These are phyloP conservation scores for Pilobolus umbonatus DNA, from an alignment of 192 early-diverging fungal species.

Conservation along the genomic window DNA sequence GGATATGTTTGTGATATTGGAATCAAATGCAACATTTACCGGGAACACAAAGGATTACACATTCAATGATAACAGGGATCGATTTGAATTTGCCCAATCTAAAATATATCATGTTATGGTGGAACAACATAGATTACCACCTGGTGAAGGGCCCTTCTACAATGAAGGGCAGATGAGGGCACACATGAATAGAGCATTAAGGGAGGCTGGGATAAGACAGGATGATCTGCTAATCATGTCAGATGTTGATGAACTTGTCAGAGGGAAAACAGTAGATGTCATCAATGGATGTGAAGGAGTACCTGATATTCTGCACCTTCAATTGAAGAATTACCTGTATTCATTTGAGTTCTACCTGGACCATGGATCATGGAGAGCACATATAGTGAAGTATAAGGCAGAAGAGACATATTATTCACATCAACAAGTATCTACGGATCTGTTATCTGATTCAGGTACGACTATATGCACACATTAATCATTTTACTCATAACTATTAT, in stretches of 20 bases:
- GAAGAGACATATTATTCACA: constrained; percentile 30
- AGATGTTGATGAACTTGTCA: constrained; percentile 60
- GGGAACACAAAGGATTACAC: constrained; percentile 43
- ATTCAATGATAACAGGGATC: constrained; percentile 39
- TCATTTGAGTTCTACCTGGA: constrained; percentile 56
- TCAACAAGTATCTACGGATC: constrained; percentile 23
- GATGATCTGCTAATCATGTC: constrained; percentile 49
- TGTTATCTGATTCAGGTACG: constrained; percentile 54
- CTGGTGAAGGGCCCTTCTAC: constrained; percentile 40
- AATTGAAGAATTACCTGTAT: constrained; percentile 51
- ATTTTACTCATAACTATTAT: constrained; percentile 2
- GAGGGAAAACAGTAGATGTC: constrained; percentile 37
- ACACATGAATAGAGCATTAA: constrained; percentile 40
- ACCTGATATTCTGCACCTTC: constrained; percentile 45
- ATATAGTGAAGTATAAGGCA: constrained; percentile 33
- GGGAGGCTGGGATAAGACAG: constrained; percentile 3
- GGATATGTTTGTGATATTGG: constrained; percentile 57
- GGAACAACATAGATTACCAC: constrained; percentile 17
- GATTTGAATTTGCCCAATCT: constrained; percentile 49
- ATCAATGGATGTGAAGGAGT: constrained; percentile 41
- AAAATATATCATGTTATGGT: constrained; percentile 47
- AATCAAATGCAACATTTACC: constrained; percentile 51
- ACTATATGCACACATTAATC: not conserved
- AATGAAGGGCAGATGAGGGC: constrained; percentile 42
- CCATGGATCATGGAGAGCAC: constrained; percentile 43